phyloP scores from a whole-genome alignment of 352 stramenopile genomes.

The Peronospora destructor region DNA sequence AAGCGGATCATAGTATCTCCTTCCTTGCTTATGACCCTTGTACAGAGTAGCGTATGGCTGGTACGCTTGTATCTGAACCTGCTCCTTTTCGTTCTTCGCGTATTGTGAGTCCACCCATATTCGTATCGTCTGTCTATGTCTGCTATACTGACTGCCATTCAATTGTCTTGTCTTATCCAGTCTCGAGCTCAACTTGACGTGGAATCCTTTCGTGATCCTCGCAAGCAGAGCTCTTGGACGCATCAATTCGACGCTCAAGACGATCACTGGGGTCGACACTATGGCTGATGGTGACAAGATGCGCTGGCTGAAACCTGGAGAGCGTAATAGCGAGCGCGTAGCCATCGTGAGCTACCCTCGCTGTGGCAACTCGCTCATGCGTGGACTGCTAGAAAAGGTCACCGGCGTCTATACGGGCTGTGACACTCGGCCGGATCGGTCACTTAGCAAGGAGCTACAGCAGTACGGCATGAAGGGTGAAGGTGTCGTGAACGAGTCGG shows the following conservation, averaged over 20 bases:
- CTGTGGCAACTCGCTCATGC: slow-evolving; percentile 95
- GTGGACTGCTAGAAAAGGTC: slow-evolving; percentile 91
- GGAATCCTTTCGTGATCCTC: slow-evolving; percentile 62
- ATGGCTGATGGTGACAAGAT: slow-evolving; percentile 21
- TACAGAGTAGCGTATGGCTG: slow-evolving; percentile 39
- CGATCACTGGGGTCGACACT: slow-evolving; percentile 5
- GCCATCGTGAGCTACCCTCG: slow-evolving; percentile 95
- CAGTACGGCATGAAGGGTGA: slow-evolving; percentile 88
- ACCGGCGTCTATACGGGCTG: slow-evolving; percentile 94
- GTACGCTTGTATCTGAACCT: slow-evolving; percentile 49
- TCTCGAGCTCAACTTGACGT: slow-evolving; percentile 54
- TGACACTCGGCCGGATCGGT: slow-evolving; percentile 93
- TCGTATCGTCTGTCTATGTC: slow-evolving; percentile 24
- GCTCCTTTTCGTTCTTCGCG: slow-evolving; percentile 58
- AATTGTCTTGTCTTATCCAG: slow-evolving; percentile 13
- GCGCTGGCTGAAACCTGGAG: slow-evolving; percentile 62
- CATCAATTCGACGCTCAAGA: slow-evolving; percentile 22
- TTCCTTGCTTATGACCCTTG: slow-evolving; percentile 19
- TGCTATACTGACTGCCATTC: slow-evolving; percentile 16
- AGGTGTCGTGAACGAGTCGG: slow-evolving; percentile 91
- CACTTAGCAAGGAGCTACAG: slow-evolving; percentile 85
- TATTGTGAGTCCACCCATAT: slow-evolving; percentile 40
- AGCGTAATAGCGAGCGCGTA: slow-evolving; percentile 63
- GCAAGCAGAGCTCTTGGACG: slow-evolving; percentile 30
- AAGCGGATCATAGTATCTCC: too few species aligned